Evolutionary conservation across 2,329 filamentous ascomycete genomes (phyloP).

Genomic region (Cryphonectria carpinicola): DNA sequence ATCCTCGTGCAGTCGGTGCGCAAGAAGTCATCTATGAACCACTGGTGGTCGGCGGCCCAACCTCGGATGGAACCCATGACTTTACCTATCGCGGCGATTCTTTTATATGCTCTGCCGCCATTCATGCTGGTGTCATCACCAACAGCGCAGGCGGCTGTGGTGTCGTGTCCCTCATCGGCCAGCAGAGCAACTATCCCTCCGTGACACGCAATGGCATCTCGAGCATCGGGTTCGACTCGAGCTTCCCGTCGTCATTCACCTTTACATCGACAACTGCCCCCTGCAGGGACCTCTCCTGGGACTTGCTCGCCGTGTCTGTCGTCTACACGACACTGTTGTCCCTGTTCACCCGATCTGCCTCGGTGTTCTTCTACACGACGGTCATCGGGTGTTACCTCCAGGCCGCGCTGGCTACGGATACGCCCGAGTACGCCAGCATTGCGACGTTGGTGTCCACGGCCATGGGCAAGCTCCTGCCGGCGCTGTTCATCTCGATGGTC

Average conservation of each 20-base stretch:
- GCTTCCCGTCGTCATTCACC: slow-evolving; percentile 72
- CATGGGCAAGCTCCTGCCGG: slow-evolving; percentile 66
- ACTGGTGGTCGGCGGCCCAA: slow-evolving; percentile 25
- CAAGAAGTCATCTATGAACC: slow-evolving; percentile 27
- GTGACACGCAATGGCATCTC: slow-evolving; percentile 56
- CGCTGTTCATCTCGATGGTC: slow-evolving; percentile 68
- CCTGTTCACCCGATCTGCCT: slow-evolving; percentile 68
- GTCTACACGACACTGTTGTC: slow-evolving; percentile 66
- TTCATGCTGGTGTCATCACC: slow-evolving; percentile 24
- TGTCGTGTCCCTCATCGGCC: slow-evolving; percentile 22
- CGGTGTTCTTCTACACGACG: slow-evolving; percentile 68
- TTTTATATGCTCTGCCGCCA: slow-evolving; percentile 27
- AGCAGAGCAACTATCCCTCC: slow-evolving; percentile 43
- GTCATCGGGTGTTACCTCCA: slow-evolving; percentile 25
- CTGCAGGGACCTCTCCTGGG: slow-evolving; percentile 56
- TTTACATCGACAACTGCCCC: slow-evolving; percentile 56
- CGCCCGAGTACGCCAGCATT: slow-evolving; percentile 68
- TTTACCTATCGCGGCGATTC: slow-evolving; percentile 26
- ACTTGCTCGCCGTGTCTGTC: slow-evolving; percentile 68
- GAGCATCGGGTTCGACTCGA: slow-evolving; percentile 68
- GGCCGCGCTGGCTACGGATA: slow-evolving; percentile 60
- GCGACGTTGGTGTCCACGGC: slow-evolving; percentile 57
- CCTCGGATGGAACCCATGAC: slow-evolving; percentile 10
- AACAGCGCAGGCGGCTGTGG: slow-evolving; percentile 25
- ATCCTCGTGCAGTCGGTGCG: slow-evolving; percentile 23